Evolutionary conservation across 441 rosid species (phyloP).

Genomic region (Arabidopsis hybrid): DNA sequence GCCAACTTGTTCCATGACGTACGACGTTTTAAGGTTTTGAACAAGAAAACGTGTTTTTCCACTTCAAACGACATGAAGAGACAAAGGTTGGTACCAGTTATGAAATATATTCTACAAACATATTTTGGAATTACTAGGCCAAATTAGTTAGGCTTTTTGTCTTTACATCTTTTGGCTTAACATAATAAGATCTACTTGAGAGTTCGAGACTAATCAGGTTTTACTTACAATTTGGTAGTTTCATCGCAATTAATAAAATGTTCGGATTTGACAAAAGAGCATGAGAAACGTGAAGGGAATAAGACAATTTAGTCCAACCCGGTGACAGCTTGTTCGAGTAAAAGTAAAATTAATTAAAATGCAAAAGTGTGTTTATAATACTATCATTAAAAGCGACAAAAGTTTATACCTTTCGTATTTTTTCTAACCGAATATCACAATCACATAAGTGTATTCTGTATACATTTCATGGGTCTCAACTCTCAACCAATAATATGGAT

Average conservation of each 20-base stretch:
- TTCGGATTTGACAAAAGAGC: slow-evolving; percentile 2
- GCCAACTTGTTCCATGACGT: slow-evolving; percentile 14
- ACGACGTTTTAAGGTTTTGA: background rate
- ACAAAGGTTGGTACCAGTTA: background rate
- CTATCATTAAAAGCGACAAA: background rate
- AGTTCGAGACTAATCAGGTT: background rate
- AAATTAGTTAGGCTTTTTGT: background rate
- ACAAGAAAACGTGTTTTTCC: background rate
- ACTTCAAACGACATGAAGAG: background rate
- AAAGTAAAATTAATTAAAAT: background rate
- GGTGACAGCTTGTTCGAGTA: slow-evolving; percentile 16
- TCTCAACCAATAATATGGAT: slow-evolving; percentile 8
- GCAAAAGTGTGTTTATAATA: background rate
- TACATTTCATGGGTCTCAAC: background rate
- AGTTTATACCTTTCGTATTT: background rate
- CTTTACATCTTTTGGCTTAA: background rate
- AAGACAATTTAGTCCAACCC: background rate
- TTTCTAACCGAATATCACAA: background rate
- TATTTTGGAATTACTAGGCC: background rate
- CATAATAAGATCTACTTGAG: background rate
- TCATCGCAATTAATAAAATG: background rate
- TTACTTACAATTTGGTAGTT: background rate
- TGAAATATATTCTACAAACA: background rate
- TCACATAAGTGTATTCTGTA: slow-evolving; percentile 1
- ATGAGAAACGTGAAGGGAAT: slow-evolving; percentile 23